Conservation (phyloP, 495 filamentous ascomycete species). For the Clavariopsis aquatica region DNA sequence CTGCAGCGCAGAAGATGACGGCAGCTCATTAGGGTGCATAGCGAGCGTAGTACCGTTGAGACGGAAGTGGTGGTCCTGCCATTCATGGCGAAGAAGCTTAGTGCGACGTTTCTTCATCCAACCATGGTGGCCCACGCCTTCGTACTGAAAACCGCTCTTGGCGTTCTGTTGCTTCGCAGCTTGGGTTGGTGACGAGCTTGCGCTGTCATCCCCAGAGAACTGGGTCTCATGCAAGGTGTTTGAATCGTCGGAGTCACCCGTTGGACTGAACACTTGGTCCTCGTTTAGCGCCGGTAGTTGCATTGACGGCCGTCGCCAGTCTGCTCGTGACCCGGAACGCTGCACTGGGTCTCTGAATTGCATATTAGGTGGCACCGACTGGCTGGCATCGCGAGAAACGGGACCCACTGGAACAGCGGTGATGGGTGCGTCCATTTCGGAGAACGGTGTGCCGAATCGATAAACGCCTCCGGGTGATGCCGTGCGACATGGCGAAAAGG, state of each 20-base stretch:
- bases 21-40: constrained; percentile 71
- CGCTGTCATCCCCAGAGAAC: constrained; percentile 26
- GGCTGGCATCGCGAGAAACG: constrained; percentile 69
- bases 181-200: constrained; percentile 19
- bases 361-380: constrained; percentile 95
- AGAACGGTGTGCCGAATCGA: constrained; percentile 76
- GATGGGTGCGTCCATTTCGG: constrained; percentile 86
- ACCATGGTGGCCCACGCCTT: constrained; percentile 66
- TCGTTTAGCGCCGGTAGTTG: constrained; percentile 59
- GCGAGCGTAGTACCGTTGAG: constrained; percentile 80
- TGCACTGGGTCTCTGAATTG: constrained; percentile 62
- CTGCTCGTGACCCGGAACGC: constrained; percentile 49
- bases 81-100: constrained; percentile 85
- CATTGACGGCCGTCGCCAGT: constrained; percentile 58
- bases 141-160: constrained; percentile 35
- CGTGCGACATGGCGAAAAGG: constrained; percentile 43
- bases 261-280: constrained; percentile 47
- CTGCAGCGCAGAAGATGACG: constrained; percentile 64
- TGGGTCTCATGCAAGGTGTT: constrained; percentile 32
- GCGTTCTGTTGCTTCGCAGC: constrained; percentile 13
- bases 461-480: constrained; percentile 57
- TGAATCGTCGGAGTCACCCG: constrained; percentile 23
- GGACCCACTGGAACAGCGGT: constrained; percentile 70
- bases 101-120: constrained; percentile 96
- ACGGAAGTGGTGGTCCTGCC: constrained; percentile 86